A percentile compares a stretch with the other conserved stretches of the same genome.
These are phyloP conservation scores for Pseudozyma pruni DNA, from an alignment of 1,284 basidiomycete genomes.

Conservation along the genomic window DNA sequence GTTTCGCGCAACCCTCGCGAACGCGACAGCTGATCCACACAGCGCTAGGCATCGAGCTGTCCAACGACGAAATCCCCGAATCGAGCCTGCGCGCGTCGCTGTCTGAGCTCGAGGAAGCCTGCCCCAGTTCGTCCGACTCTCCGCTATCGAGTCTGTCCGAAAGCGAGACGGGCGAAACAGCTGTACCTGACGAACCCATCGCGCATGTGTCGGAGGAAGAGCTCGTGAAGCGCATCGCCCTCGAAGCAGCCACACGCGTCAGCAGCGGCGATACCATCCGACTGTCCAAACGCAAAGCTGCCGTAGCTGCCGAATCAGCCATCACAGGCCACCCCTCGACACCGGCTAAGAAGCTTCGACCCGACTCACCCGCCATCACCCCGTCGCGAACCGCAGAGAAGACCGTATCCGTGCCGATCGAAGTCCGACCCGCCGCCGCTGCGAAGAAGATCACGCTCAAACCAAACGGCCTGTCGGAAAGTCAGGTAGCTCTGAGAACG, in stretches of 20 bases:
- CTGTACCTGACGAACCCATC: background rate
- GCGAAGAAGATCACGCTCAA: conserved; percentile 23
- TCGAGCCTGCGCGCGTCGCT: conserved; percentile 34
- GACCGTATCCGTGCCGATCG: conserved; percentile 2
- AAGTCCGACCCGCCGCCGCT: conserved; percentile 2
- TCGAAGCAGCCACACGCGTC: conserved; percentile 28
- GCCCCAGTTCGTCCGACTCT: conserved; percentile 12
- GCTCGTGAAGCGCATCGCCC: conserved; percentile 29
- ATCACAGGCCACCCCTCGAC: conserved; percentile 20
- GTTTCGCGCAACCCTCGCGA: conserved; percentile 23
- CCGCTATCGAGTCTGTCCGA: conserved; percentile 38
- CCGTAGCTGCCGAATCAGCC: conserved; percentile 40
- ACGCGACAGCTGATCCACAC: conserved; percentile 40
- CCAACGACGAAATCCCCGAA: conserved; percentile 45
- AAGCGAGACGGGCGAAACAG: conserved; percentile 9
- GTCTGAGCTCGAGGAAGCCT: conserved; percentile 4
- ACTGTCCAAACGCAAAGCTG: conserved; percentile 45
- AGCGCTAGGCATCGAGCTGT: conserved; percentile 35
- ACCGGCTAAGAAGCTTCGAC: conserved; percentile 25
- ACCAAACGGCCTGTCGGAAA: conserved; percentile 8
- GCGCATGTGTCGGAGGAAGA: conserved; percentile 30
- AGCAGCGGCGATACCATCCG: conserved; percentile 24
- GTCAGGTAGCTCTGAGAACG: conserved; percentile 14
- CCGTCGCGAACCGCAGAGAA: conserved; percentile 1
- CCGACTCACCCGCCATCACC: conserved; percentile 11